Evolutionary conservation across 345 rosid genomes (phyloP).

Genomic region (Kandelia obovata): DNA sequence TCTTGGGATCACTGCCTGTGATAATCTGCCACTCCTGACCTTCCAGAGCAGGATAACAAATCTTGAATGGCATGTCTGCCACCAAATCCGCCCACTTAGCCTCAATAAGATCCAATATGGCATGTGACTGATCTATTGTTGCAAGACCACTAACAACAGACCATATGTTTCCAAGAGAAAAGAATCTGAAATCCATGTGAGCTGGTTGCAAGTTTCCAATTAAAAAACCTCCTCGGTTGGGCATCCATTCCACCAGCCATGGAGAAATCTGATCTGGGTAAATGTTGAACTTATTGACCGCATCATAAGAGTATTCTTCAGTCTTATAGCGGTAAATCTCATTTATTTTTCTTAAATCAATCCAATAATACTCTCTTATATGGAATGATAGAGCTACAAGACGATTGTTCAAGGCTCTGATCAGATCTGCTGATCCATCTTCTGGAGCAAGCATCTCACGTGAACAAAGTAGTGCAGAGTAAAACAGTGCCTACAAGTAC

Average conservation of each 20-base stretch:
- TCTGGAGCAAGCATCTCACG: constrained; percentile 88
- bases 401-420: constrained; percentile 78
- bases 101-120: constrained; percentile 67
- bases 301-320: constrained; percentile 92
- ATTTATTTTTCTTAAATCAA: constrained; percentile 40
- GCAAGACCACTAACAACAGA: constrained; percentile 69
- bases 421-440: constrained; percentile 82
- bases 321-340: constrained; percentile 36
- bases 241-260: constrained; percentile 93
- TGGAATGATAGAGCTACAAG: constrained; percentile 86
- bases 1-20: constrained; percentile 97
- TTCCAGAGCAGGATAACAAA: constrained; percentile 87
- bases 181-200: constrained; percentile 98
- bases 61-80: constrained; percentile 92
- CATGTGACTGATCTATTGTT: constrained; percentile 65
- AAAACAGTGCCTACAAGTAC: constrained; percentile 69
- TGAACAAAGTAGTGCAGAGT: constrained; percentile 75
- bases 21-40: constrained; percentile 89
- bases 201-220: constrained; percentile 94
- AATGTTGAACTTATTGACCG: constrained; percentile 91
- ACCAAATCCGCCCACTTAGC: constrained; percentile 92
- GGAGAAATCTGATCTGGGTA: constrained; percentile 97
- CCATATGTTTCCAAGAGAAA: constrained; percentile 96
- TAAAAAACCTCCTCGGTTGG: constrained; percentile 82
- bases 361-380: constrained; percentile 94